A percentile compares a stretch with the other conserved stretches of the same genome.
Evolutionary conservation across 78 protist species (phyloP).

Genomic region (Speleostelium caveatum): DNA sequence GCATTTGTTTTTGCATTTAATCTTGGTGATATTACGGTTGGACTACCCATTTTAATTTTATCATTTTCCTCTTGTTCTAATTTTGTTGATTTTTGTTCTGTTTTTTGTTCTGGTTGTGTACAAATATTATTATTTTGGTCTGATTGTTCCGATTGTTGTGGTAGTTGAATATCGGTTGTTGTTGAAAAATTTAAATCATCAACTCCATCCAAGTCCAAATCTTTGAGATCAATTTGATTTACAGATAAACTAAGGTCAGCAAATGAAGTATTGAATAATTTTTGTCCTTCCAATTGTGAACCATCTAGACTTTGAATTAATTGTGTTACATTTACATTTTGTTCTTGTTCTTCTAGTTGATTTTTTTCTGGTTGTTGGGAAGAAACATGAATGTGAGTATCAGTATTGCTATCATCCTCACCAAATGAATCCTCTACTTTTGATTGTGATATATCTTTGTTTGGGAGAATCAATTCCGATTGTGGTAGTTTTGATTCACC

Average conservation of each 20-base stretch:
- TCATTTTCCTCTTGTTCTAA: neutral
- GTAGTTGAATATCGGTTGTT: neutral
- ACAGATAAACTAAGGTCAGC: neutral
- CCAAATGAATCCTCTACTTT: neutral
- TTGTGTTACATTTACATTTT: neutral
- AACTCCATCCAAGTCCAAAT: slow-evolving; percentile 2
- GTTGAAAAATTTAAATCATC: neutral
- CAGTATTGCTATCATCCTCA: neutral
- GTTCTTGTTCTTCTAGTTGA: neutral
- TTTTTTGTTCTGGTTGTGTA: neutral
- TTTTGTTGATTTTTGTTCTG: too few relatives aligned
- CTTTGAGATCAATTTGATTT: slow-evolving; percentile 4
- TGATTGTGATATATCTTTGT: neutral
- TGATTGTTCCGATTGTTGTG: neutral
- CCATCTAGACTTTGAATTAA: slow-evolving; percentile 17
- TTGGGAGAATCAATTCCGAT: neutral
- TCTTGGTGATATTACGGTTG: slow-evolving; percentile 1
- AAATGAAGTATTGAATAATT: neutral
- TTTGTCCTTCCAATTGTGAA: neutral
- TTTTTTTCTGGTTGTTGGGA: neutral
- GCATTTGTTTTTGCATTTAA: slow-evolving; percentile 14
- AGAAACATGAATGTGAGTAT: neutral
- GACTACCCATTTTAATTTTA: neutral
- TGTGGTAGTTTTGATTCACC: neutral
- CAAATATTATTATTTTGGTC: neutral